phyloP scores from a whole-genome alignment of 179 eudicot genomes.

The Beta corolliflora region DNA sequence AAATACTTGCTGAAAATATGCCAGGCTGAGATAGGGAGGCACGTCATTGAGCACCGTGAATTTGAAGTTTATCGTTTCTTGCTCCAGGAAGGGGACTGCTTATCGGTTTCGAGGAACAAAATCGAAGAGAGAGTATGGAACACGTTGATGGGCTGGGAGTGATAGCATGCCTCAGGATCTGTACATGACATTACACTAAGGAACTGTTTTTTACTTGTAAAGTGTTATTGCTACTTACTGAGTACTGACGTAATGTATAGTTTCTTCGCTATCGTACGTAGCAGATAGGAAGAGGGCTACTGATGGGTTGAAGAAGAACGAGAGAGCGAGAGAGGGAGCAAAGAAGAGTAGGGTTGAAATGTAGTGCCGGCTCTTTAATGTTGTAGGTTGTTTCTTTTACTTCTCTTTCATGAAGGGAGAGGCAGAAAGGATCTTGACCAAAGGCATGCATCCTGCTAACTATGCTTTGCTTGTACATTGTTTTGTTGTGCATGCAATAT shows the following conservation, averaged over 20 bases:
- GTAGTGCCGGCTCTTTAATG: background rate
- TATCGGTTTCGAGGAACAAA: slow-evolving; percentile 47
- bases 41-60: slow-evolving; percentile 65
- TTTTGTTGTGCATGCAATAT: slow-evolving; percentile 21
- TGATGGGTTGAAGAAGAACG: background rate
- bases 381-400: background rate
- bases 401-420: background rate
- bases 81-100: slow-evolving; percentile 71
- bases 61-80: slow-evolving; percentile 81
- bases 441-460: slow-evolving; percentile 11
- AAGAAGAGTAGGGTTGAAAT: slow-evolving; percentile 1
- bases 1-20: background rate
- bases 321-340: slow-evolving; percentile 4
- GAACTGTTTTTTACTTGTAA: slow-evolving; percentile 16
- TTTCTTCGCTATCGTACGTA: background rate
- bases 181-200: slow-evolving; percentile 16
- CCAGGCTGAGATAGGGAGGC: slow-evolving; percentile 84
- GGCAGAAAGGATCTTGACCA: slow-evolving; percentile 5
- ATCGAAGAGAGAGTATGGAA: slow-evolving; percentile 70
- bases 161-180: slow-evolving; percentile 8
- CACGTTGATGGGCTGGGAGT: slow-evolving; percentile 78
- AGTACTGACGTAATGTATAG: slow-evolving; percentile 17
- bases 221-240: slow-evolving; percentile 17
- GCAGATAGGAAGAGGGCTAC: background rate
- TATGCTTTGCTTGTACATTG: slow-evolving; percentile 18